Evolutionary conservation across 2,329 filamentous ascomycete genomes (phyloP).

Genomic region (Penicillium palitans): DNA sequence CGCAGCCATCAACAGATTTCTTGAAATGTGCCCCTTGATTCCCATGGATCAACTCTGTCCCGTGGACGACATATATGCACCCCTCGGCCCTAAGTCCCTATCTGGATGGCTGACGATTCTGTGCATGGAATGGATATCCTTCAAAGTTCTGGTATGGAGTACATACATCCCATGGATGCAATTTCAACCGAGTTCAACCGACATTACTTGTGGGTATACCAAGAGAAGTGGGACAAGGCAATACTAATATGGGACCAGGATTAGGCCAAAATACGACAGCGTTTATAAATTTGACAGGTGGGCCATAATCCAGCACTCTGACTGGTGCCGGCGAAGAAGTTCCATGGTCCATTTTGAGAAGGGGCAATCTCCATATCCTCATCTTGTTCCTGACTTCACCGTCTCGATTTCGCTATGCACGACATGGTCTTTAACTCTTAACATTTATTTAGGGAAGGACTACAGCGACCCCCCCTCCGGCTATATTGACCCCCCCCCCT

Average conservation of each 20-base stretch:
- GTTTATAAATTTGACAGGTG: not conserved
- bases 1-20: not conserved
- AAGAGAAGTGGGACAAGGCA: not conserved
- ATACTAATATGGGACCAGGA: not conserved
- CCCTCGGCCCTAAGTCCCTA: no score
- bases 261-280: no score
- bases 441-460: not conserved
- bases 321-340: conserved; percentile 10
- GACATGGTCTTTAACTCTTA: not conserved
- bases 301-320: not conserved
- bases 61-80: not conserved
- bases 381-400: not conserved
- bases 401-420: not conserved
- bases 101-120: not conserved
- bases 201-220: not conserved
- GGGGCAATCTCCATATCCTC: not conserved
- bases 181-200: not conserved
- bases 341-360: conserved; percentile 1
- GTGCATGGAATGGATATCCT: not conserved
- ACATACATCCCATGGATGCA: not conserved
- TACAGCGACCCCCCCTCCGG: no score
- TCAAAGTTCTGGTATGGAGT: not conserved
- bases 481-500: no score
- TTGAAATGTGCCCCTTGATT: not conserved
- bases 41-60: not conserved